A percentile compares a stretch with the other conserved stretches of the same genome.
Conservation (phyloP, 176 grass and related monocot genomes). For the Oryza brachyantha region DNA sequence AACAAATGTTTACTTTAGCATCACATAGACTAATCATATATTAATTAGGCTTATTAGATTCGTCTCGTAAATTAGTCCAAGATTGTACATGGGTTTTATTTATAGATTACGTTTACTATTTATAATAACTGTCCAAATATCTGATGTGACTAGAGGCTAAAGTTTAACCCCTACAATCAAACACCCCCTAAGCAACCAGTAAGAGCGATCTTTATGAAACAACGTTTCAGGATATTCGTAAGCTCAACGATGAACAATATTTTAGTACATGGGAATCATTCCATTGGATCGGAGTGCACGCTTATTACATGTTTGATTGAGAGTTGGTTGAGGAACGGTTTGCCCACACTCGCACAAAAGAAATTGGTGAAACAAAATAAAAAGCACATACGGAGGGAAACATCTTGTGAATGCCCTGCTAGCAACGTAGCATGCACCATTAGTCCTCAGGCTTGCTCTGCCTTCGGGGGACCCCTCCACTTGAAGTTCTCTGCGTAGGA, state of each 20-base stretch:
- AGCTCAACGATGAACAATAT: background rate
- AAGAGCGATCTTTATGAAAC: background rate
- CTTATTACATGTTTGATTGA: slow-evolving; percentile 42
- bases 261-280: slow-evolving; percentile 10
- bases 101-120: too few species aligned
- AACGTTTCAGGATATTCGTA: background rate
- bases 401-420: slow-evolving; percentile 7
- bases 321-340: background rate
- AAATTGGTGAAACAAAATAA: slow-evolving; percentile 15
- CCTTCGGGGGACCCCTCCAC: slow-evolving; percentile 75
- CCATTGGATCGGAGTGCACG: slow-evolving; percentile 23
- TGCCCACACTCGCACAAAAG: slow-evolving; percentile 21
- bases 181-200: background rate
- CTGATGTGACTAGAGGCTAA: too few species aligned
- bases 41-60: too few species aligned
- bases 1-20: too few species aligned
- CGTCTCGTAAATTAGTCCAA: too few species aligned
- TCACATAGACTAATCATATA: too few species aligned
- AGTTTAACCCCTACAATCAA: too few species aligned
- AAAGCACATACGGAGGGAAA: background rate
- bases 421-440: background rate
- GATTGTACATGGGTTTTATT: too few species aligned
- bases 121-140: too few species aligned
- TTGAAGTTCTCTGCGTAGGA: slow-evolving; percentile 97
- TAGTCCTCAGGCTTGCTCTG: slow-evolving; percentile 44